A percentile compares a stretch with the other conserved stretches of the same genome.
Evolutionary conservation across 2,329 filamentous ascomycete genomes (phyloP).

Genomic region (Trichoderma simmonsii): DNA sequence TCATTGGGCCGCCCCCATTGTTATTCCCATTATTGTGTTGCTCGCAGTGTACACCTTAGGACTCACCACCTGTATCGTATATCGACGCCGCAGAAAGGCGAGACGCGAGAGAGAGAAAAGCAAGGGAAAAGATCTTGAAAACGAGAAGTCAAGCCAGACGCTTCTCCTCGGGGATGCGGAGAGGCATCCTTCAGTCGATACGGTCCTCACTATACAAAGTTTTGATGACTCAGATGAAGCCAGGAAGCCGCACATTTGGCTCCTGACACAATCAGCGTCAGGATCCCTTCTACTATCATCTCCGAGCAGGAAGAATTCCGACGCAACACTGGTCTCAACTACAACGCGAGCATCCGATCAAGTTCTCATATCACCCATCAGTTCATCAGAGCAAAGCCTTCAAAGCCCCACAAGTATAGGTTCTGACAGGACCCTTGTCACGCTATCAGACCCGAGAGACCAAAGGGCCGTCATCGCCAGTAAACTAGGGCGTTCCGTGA

Average conservation of each 20-base stretch:
- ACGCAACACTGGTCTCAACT: constrained; percentile 2
- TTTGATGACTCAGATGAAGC: constrained; percentile 2
- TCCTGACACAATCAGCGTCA: constrained; percentile 10
- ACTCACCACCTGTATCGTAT: constrained; percentile 29
- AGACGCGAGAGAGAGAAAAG: constrained; percentile 22
- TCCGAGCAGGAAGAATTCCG: not conserved
- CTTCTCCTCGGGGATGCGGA: not conserved
- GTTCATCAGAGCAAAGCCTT: not conserved
- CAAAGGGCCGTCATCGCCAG: not conserved
- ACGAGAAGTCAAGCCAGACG: constrained; percentile 21
- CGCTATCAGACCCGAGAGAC: not conserved
- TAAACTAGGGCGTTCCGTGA: not conserved
- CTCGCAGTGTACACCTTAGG: constrained; percentile 30
- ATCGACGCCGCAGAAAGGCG: constrained; percentile 28
- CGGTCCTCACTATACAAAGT: constrained; percentile 6
- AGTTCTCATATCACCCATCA: not conserved
- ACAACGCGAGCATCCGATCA: not conserved
- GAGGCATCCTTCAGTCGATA: constrained; percentile 21
- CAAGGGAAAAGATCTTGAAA: constrained; percentile 16
- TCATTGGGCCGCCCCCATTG: constrained; percentile 30
- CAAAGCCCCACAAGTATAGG: not conserved
- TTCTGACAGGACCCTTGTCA: not conserved
- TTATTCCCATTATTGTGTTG: constrained; percentile 31
- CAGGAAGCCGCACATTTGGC: constrained; percentile 20
- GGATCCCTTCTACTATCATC: constrained; percentile 7